Base-by-base conservation (phyloP, 768 basidiomycete genomes). In the Lactarius trivialis region DNA sequence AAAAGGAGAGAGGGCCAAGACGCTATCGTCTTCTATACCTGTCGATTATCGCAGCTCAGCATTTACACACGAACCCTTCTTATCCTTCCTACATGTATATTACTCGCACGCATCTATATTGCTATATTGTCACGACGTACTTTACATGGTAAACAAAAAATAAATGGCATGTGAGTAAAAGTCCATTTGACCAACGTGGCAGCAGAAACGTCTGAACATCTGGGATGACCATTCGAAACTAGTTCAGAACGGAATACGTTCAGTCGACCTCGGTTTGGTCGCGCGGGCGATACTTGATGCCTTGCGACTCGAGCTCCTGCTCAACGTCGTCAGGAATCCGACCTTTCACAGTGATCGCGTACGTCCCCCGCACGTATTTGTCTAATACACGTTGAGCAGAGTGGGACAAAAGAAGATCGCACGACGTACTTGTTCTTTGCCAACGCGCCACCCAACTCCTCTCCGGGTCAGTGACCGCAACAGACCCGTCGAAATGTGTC, bases 381-480 rank as follows among this genome's bases (percentile, higher is more conserved):
- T 91, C 96, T 97, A 63, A 48, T 45, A 56, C 54, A 45, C 55
- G 49, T 45, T 33, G 28, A 49, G 56, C 30, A 63, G 26, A 26
- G 21, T n/a, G 11, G 15, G 24, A 21, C 51, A 58, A 33, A 58
- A 1, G 12, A 15, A 26, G 37, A 39, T 7, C 21, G 58, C 52
- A 14, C 26, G 34, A 80, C 88, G 65, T 68, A 95, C 96, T 85
- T 67, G 89, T 93, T 72, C 96, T 77, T 74, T 99, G 95, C 94
- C 95, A 99, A 67, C 90, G 83, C 7, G 91, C 91, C 7, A 98
- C 94, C 97, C 97, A 99, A 72, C 91, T 93, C 53, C 81, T 81
- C 68, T 91, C 86, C 2, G 95, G 88, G 69, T 91, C 84, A 49
- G 93, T 85, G 52, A 93, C 83, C 0, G 94, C 84, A 65, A 98